Evolutionary conservation across 2,329 filamentous ascomycete species (phyloP).

Genomic region (Ophiobolus disseminans): DNA sequence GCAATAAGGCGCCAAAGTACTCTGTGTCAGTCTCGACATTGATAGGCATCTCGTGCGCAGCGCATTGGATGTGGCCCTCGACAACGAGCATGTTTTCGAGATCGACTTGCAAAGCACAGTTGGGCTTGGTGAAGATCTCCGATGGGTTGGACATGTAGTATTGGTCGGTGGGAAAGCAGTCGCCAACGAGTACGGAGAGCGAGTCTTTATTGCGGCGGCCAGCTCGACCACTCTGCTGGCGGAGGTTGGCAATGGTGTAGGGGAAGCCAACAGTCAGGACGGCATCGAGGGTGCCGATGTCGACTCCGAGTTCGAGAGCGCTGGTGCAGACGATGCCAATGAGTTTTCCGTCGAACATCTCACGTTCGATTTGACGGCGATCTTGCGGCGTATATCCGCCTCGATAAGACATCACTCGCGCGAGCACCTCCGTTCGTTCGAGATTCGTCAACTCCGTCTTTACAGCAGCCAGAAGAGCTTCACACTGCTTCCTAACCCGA

Average conservation of each 20-base stretch:
- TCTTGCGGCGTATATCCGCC: conserved; percentile 95
- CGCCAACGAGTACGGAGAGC: conserved; percentile 85
- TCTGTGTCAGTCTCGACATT: conserved; percentile 73
- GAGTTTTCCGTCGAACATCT: conserved; percentile 97
- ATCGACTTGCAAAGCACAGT: conserved; percentile 88
- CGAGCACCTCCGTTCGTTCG: conserved; percentile 75
- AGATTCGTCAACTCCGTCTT: conserved; percentile 77
- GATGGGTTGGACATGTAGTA: conserved; percentile 97
- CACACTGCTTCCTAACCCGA: conserved; percentile 84
- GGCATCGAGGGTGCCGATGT: conserved; percentile 92
- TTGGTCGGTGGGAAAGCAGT: conserved; percentile 89
- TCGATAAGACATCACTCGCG: conserved; percentile 91
- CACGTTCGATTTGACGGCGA: conserved; percentile 82
- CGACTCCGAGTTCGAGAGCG: conserved; percentile 90
- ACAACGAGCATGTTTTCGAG: conserved; percentile 89
- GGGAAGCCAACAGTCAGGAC: conserved; percentile 95
- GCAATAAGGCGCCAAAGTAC: conserved; percentile 81
- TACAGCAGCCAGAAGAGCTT: conserved; percentile 80
- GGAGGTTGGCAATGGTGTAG: conserved; percentile 91
- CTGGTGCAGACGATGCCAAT: conserved; percentile 93
- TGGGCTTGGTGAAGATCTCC: conserved; percentile 90
- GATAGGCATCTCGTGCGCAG: conserved; percentile 93
- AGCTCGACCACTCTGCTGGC: conserved; percentile 93
- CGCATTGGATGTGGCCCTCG: conserved; percentile 94
- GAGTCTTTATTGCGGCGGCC: conserved; percentile 93